A percentile compares a stretch with the other conserved stretches of the same genome.
phyloP scores from a whole-genome alignment of 2,329 filamentous ascomycete species.

The Ophiostoma quercus region DNA sequence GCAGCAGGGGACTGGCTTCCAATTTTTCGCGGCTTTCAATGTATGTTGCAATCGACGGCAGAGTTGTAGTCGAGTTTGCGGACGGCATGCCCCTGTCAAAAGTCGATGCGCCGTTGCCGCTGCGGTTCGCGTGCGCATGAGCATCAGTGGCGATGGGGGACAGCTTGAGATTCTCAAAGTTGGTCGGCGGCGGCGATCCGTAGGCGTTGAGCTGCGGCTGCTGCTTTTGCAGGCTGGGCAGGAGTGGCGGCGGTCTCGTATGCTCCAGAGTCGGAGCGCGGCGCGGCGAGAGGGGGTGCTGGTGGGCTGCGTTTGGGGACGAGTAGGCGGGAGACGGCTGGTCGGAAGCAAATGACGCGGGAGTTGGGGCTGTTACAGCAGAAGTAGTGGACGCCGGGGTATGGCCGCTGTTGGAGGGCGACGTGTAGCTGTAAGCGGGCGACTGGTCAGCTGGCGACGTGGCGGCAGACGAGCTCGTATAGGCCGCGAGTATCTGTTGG shows the following conservation, averaged over 20 bases:
- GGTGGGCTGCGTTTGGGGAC: background rate
- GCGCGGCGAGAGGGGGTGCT: background rate
- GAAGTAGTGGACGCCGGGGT: background rate
- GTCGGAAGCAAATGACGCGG: constrained; percentile 29
- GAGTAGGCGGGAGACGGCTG: background rate
- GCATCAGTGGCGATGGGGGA: constrained; percentile 1
- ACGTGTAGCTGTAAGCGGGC: background rate
- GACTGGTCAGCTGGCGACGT: background rate
- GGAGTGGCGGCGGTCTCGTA: background rate
- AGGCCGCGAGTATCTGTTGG: background rate
- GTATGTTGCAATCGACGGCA: background rate
- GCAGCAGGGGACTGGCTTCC: background rate
- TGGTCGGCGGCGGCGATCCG: background rate
- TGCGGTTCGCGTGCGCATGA: background rate
- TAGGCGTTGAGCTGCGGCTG: background rate
- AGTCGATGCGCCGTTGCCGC: background rate
- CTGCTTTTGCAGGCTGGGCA: background rate
- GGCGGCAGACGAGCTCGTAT: background rate
- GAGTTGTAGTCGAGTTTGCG: background rate
- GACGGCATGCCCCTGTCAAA: background rate
- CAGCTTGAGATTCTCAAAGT: background rate
- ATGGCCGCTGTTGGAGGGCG: background rate
- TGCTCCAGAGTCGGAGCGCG: background rate
- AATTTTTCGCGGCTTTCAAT: background rate
- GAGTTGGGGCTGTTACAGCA: constrained; percentile 36